Evolutionary conservation across 495 filamentous ascomycete species (phyloP).

Genomic region (Rusavskia elegans): DNA sequence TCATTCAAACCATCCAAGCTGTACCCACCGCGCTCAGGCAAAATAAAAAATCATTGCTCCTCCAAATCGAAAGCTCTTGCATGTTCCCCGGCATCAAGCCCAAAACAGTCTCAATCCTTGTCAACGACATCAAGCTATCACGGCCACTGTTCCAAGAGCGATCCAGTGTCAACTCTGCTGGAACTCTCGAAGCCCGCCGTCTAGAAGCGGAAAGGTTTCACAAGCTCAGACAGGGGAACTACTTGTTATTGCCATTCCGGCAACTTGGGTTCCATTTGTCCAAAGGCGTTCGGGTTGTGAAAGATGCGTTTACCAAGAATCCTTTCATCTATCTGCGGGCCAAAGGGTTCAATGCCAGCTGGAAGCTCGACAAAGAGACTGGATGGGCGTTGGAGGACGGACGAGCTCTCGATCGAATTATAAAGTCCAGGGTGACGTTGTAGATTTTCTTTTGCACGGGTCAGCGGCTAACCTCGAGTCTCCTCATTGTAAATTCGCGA

Average conservation of each 20-base stretch:
- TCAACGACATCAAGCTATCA: conserved; percentile 24
- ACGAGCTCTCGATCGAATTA: conserved; percentile 10
- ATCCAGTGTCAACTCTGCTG: neutral
- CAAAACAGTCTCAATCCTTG: conserved; percentile 22
- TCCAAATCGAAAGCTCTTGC: conserved; percentile 13
- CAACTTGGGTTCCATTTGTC: conserved; percentile 20
- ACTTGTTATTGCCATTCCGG: conserved; percentile 26
- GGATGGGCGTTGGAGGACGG: conserved; percentile 14
- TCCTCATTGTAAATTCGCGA: neutral
- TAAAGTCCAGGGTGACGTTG: conserved; percentile 8
- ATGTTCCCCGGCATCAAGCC: conserved; percentile 27
- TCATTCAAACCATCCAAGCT: conserved; percentile 9
- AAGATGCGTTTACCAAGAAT: conserved; percentile 28
- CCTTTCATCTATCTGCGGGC: conserved; percentile 30
- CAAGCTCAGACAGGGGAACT: conserved; percentile 10
- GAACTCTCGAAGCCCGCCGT: neutral
- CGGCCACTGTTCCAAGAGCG: conserved; percentile 16
- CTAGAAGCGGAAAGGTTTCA: conserved; percentile 1
- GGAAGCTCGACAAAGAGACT: conserved; percentile 10
- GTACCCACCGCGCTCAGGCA: conserved; percentile 4
- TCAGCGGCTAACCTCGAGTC: neutral
- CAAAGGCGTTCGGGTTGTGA: conserved; percentile 23
- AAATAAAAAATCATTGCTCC: neutral
- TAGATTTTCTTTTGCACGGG: neutral
- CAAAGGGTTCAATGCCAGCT: conserved; percentile 17